Evolutionary conservation across 257 asterid species (phyloP).

Genomic region (Agastache rugosa): DNA sequence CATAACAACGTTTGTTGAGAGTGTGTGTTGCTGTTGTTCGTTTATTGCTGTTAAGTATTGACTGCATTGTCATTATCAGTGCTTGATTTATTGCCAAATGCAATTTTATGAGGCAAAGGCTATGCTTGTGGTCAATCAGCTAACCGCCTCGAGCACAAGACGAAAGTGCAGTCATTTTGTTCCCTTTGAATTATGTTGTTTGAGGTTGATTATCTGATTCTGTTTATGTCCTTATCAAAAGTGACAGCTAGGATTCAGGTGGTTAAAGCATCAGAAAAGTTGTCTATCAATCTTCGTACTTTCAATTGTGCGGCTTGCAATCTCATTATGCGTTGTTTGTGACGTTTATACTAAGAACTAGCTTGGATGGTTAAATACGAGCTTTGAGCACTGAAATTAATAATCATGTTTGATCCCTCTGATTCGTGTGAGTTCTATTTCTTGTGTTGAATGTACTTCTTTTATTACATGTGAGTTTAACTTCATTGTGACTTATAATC

Average conservation of each 20-base stretch:
- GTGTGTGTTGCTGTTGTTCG: not conserved
- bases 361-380: not conserved
- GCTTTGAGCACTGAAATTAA: not conserved
- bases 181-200: not conserved
- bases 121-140: not conserved
- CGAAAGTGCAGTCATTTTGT: not conserved
- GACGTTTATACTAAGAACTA: not conserved
- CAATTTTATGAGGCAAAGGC: not conserved
- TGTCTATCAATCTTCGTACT: not conserved
- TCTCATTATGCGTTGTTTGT: not conserved
- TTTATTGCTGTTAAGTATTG: too few species aligned
- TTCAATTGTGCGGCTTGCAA: not conserved
- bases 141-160: not conserved
- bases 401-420: not conserved
- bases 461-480: not conserved
- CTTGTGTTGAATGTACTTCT: not conserved
- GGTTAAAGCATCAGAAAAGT: not conserved
- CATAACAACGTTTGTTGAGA: conserved; percentile 1
- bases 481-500: not conserved
- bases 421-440: not conserved
- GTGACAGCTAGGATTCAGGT: conserved; percentile 1
- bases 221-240: not conserved
- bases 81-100: not conserved
- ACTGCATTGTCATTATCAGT: not conserved
- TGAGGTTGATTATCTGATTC: not conserved